Evolutionary conservation across 805 yeast genomes (phyloP).

Genomic region (Ogataea salicorniae): DNA sequence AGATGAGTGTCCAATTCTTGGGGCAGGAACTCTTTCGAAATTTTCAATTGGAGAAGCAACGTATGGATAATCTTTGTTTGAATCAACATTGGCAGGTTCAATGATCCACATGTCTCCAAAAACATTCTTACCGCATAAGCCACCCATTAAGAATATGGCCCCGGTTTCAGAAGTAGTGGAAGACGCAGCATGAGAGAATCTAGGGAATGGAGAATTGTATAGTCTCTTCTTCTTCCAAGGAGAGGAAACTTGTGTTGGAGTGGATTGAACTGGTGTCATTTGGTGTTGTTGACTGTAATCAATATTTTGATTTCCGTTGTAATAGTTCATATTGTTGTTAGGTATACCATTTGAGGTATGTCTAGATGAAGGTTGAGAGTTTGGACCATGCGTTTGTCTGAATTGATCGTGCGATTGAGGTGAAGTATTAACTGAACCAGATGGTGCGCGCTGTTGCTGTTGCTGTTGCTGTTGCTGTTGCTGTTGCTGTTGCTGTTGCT

Average conservation of each 20-base stretch:
- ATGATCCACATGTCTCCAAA: slow-evolving; percentile 95
- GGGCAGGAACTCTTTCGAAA: slow-evolving; percentile 80
- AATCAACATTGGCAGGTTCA: slow-evolving; percentile 36
- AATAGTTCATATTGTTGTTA: neutral
- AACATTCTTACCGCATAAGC: slow-evolving; percentile 85
- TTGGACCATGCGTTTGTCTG: neutral
- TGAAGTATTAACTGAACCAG: slow-evolving; percentile 2
- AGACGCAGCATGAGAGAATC: slow-evolving; percentile 89
- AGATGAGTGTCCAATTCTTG: slow-evolving; percentile 94
- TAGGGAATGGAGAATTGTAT: slow-evolving; percentile 81
- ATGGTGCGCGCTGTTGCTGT: slow-evolving; percentile 5
- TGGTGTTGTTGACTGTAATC: neutral
- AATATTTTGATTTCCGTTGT: neutral
- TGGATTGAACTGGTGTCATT: neutral
- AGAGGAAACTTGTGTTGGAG: slow-evolving; percentile 18
- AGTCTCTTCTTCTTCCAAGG: slow-evolving; percentile 70
- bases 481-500: no score
- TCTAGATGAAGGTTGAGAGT: neutral
- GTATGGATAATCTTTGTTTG: slow-evolving; percentile 30
- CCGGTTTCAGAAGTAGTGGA: slow-evolving; percentile 70
- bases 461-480: slow-evolving; percentile 4
- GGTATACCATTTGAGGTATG: neutral
- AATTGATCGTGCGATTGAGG: neutral
- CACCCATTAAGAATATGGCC: slow-evolving; percentile 89
- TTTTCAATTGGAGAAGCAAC: slow-evolving; percentile 57